Conservation (phyloP, 2,329 filamentous ascomycete species). For the Domatiomyces catenatus region DNA sequence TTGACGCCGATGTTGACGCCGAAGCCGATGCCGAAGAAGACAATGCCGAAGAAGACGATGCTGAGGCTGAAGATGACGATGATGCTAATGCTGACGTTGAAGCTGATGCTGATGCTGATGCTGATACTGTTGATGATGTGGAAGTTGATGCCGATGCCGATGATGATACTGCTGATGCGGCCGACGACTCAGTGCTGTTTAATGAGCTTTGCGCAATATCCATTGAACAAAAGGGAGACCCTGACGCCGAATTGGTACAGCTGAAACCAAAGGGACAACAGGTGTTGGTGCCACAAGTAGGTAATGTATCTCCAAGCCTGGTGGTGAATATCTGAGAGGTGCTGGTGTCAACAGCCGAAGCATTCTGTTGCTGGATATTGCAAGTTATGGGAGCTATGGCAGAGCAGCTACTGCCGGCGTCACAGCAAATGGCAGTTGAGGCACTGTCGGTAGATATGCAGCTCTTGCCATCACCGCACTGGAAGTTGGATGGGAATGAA, state of each 20-base stretch:
- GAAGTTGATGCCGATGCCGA: too few relatives aligned
- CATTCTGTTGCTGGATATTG: slow-evolving; percentile 28
- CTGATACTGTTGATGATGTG: too few relatives aligned
- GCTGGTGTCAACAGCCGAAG: slow-evolving; percentile 11
- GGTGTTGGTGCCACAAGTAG: slow-evolving; percentile 23
- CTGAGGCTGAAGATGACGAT: too few relatives aligned
- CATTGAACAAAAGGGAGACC: slow-evolving; percentile 4
- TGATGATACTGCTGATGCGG: too few relatives aligned
- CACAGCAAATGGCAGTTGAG: slow-evolving; percentile 33
- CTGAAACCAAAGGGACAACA: slow-evolving; percentile 35
- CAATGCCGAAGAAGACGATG: too few relatives aligned
- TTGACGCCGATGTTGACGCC: slow-evolving; percentile 11
- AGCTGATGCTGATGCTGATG: too few relatives aligned
- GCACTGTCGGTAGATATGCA: slow-evolving; percentile 29
- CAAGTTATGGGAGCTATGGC: slow-evolving; percentile 30
- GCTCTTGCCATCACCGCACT: slow-evolving; percentile 26
- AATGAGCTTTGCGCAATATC: not conserved
- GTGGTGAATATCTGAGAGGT: slow-evolving; percentile 28
- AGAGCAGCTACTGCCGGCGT: slow-evolving; percentile 26
- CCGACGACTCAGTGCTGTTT: not conserved
- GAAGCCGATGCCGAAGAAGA: too few relatives aligned
- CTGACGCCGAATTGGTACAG: slow-evolving; percentile 19
- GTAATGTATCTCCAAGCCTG: slow-evolving; percentile 25
- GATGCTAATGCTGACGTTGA: too few relatives aligned
- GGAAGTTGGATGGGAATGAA: slow-evolving; percentile 28